Conservation (phyloP, 164 flowering plant species). For the Akebia trifoliata region DNA sequence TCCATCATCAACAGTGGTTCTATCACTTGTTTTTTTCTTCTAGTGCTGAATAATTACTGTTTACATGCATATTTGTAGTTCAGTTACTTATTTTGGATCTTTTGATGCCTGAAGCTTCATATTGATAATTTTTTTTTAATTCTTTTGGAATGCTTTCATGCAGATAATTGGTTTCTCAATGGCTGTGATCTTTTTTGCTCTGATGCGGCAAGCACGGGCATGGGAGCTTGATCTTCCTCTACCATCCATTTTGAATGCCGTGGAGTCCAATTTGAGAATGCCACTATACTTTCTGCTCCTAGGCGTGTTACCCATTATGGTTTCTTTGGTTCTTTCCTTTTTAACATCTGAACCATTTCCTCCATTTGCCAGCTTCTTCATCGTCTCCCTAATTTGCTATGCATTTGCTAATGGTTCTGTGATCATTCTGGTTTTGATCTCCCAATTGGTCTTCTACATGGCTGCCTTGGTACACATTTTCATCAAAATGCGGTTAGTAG, state of each 20-base stretch:
- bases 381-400: constrained; percentile 66
- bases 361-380: constrained; percentile 48
- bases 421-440: constrained; percentile 44
- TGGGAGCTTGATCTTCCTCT: constrained; percentile 79
- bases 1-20: no score
- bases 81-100: neutral
- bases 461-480: constrained; percentile 64
- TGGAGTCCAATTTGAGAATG: constrained; percentile 73
- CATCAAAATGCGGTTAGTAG: constrained; percentile 63
- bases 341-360: constrained; percentile 50
- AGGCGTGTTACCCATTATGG: constrained; percentile 48
- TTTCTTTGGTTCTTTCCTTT: constrained; percentile 52
- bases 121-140: neutral
- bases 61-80: neutral
- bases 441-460: constrained; percentile 61
- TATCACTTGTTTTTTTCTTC: no score
- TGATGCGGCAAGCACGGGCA: constrained; percentile 82
- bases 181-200: constrained; percentile 71
- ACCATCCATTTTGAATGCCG: constrained; percentile 73
- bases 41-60: no score
- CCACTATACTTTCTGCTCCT: constrained; percentile 58
- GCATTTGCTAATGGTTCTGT: constrained; percentile 66
- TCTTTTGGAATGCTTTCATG: constrained; percentile 20
- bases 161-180: constrained; percentile 81
- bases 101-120: constrained; percentile 1